Base-by-base conservation (phyloP, 192 early-diverging fungal species). In the Podochytrium sp. region DNA sequence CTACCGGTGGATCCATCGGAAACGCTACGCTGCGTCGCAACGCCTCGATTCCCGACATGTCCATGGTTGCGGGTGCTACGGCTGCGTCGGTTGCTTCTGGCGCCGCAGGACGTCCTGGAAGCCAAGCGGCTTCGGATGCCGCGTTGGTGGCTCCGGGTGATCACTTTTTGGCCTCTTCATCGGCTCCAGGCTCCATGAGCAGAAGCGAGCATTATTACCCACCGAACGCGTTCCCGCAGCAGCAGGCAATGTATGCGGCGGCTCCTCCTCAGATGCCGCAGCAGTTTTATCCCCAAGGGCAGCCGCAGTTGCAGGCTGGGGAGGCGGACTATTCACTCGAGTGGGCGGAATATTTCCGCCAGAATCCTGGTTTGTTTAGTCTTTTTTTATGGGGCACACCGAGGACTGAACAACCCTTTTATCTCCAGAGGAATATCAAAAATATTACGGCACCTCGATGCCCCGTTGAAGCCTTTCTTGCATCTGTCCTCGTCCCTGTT, bases 401-500 rank as follows among this genome's bases (percentile, higher is more conserved):
- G n/a, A n/a, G n/a, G n/a, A n/a, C n/a, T n/a, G n/a, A n/a, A n/a
- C n/a, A n/a, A n/a, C n/a, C n/a, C n/a, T n/a, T n/a, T n/a, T n/a
- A n/a, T n/a, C n/a, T n/a, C n/a, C 69, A 5, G 55, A 71, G 60
- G 69, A 71, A 37, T 71, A 71, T 32, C 38, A 43, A 42, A 71
- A 43, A 40, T 71, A 71, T 33, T 71, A 71, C 30, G 69, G 69
- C 5, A 39, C 35, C 23, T 16, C 63, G n/a, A 41, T 65, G 39
- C 63, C 63, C n/a, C 29, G 38, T 27, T 62, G 37, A 62, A 10
- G 27, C 14, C 16, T 16, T 6, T 7, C 7, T 57, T 16, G 55
- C 29, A 25, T 16, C 25, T 57, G 55, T 10, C 7, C 7, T 57
- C 25, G 10, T 16, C 25, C n/a, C 7, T 16, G 6, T 57, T 57